Percentiles rank a stretch among this genome's conserved stretches.
Evolutionary conservation across 2,329 filamentous ascomycete genomes (phyloP).

Genomic region (Fusarium chaquense): DNA sequence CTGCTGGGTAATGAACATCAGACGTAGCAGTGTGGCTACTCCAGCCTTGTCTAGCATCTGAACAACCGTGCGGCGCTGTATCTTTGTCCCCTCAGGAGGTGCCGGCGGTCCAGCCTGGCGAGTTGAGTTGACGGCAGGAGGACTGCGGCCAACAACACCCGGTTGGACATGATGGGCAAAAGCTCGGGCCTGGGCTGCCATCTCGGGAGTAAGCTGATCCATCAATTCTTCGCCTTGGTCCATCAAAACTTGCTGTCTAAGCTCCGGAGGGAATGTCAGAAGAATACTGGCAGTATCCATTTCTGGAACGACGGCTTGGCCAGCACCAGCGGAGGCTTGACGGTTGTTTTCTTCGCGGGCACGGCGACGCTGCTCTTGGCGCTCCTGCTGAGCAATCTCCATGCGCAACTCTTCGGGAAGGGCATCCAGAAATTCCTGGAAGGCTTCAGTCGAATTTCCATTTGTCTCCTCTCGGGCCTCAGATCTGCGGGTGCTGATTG

Average conservation of each 20-base stretch:
- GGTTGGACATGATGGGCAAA: constrained; percentile 61
- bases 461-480: constrained; percentile 76
- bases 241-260: constrained; percentile 88
- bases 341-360: constrained; percentile 85
- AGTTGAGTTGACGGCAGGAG: constrained; percentile 43
- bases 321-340: constrained; percentile 66
- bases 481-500: constrained; percentile 84
- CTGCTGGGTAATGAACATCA: constrained; percentile 97
- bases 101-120: constrained; percentile 49
- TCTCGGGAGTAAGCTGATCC: constrained; percentile 83
- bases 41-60: constrained; percentile 98
- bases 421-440: constrained; percentile 93
- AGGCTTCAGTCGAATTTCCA: constrained; percentile 85
- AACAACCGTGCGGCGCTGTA: constrained; percentile 82
- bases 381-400: constrained; percentile 92
- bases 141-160: constrained; percentile 49
- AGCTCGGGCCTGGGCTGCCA: constrained; percentile 86
- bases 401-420: constrained; percentile 89
- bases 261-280: constrained; percentile 84
- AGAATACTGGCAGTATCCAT: constrained; percentile 96
- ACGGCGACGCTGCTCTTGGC: constrained; percentile 86
- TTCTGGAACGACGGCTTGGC: constrained; percentile 71
- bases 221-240: constrained; percentile 93
- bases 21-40: constrained; percentile 92
- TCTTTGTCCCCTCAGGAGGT: constrained; percentile 68